Base-by-base conservation (phyloP, 2,329 filamentous ascomycete genomes). In the Corinectria fuckeliana region DNA sequence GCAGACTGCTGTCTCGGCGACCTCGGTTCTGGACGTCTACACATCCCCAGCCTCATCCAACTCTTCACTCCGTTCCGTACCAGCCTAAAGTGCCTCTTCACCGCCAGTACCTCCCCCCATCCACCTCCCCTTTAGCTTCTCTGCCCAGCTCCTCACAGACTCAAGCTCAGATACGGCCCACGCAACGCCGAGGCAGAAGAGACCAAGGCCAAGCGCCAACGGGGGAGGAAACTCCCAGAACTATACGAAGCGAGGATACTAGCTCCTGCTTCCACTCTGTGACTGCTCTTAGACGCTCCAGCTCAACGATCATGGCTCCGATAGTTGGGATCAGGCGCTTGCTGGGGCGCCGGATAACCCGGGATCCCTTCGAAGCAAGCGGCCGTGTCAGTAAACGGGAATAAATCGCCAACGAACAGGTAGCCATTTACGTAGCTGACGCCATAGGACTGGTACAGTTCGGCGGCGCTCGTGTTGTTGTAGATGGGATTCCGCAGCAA, bases 171-270 rank as follows among this genome's bases (percentile, higher is more conserved):
- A 50, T 28, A 20, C 34, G 9, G n/a, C 14, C 48, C 48, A 50
- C 28, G 48, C 32, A 14, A 11, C 25, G 16, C 34, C 48, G 3
- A 50, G 48, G 8, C 48, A 39, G 34, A 50, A 50, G 30, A 38
- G 28, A 5, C 48, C 48, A 39, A 50, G 38, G 26, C 48, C 48
- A 32, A 50, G 4, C 5, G 48, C 34, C 23, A 50, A 14, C 4
- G 48, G 48, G 6, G 34, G 32, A 20, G 34, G 28, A 26, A 50
- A 39, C 48, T 50, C 34, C 48, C 48, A 50, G 38, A 50, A 50
- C 3, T n/a, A n/a, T n/a, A n/a, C n/a, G n/a, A n/a, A n/a, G n/a
- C n/a, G n/a, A n/a, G n/a, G n/a, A n/a, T n/a, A n/a, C n/a, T n/a
- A 50, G 10, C 6, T 14, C 34, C 23, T 50, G 48, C 34, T 50